These are phyloP conservation scores for Leishmania martiniquensis DNA, from an alignment of 208 protist species.

Conservation along the genomic window DNA sequence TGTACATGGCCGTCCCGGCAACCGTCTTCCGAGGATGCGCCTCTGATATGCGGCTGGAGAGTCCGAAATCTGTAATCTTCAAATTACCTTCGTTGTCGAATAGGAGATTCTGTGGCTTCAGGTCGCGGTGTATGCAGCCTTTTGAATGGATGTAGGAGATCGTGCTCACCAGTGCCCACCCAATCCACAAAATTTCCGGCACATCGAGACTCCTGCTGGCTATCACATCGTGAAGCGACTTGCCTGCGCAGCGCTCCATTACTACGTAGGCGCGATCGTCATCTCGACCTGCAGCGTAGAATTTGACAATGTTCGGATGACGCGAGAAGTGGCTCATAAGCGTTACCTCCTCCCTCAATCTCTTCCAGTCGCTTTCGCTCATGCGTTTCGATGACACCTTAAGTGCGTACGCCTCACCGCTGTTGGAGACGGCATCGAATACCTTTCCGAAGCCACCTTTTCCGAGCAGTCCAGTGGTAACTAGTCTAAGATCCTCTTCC, in stretches of 20 bases:
- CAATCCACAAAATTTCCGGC: slow-evolving; percentile 87
- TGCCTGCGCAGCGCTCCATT: slow-evolving; percentile 85
- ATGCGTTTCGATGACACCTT: slow-evolving; percentile 89
- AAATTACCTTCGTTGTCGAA: slow-evolving; percentile 90
- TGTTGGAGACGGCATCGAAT: slow-evolving; percentile 68
- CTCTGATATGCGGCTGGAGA: slow-evolving; percentile 82
- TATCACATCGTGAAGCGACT: slow-evolving; percentile 85
- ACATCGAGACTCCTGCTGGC: slow-evolving; percentile 54
- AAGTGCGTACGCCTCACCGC: slow-evolving; percentile 79
- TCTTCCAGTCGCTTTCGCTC: slow-evolving; percentile 79
- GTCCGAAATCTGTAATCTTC: slow-evolving; percentile 94
- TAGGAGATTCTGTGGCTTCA: slow-evolving; percentile 93
- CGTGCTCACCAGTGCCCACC: slow-evolving; percentile 81
- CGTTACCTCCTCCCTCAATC: slow-evolving; percentile 83
- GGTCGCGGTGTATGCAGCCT: slow-evolving; percentile 89
- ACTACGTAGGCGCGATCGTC: slow-evolving; percentile 82
- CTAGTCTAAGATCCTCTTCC: slow-evolving; percentile 63
- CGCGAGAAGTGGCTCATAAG: slow-evolving; percentile 88
- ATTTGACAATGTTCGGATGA: slow-evolving; percentile 88
- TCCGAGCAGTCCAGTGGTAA: slow-evolving; percentile 70
- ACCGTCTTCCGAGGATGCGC: slow-evolving; percentile 85
- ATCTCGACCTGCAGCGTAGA: slow-evolving; percentile 73
- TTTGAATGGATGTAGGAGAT: slow-evolving; percentile 87
- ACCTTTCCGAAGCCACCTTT: slow-evolving; percentile 90
- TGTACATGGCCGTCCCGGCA: slow-evolving; percentile 91